Percentiles rank a stretch among this genome's conserved stretches.
Evolutionary conservation across 805 yeast species (phyloP).

Genomic region (Zygosaccharomyces rouxii): DNA sequence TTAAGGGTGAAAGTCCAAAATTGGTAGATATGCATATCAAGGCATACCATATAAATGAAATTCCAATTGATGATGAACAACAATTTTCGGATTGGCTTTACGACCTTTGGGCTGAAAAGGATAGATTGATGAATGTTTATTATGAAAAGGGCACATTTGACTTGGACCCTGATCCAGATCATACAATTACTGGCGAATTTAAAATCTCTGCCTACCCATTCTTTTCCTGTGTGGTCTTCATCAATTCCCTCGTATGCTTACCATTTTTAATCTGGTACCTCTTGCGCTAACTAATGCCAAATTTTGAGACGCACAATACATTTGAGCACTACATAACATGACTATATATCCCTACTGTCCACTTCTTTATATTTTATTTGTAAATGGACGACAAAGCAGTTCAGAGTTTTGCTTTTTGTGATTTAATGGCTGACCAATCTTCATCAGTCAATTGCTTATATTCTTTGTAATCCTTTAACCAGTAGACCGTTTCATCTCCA

Average conservation of each 20-base stretch:
- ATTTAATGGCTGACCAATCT: conserved; percentile 47
- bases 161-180: conserved; percentile 15
- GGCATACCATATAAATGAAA: conserved; percentile 51
- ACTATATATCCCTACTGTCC: neutral
- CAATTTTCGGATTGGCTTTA: conserved; percentile 75
- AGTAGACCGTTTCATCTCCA: conserved; percentile 60
- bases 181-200: conserved; percentile 22
- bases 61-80: conserved; percentile 53
- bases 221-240: conserved; percentile 7
- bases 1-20: conserved; percentile 69
- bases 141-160: conserved; percentile 52
- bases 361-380: neutral
- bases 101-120: conserved; percentile 74
- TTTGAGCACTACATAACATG: neutral
- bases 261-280: conserved; percentile 15
- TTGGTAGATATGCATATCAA: conserved; percentile 61
- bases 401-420: conserved; percentile 28
- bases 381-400: neutral
- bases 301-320: neutral
- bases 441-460: conserved; percentile 55
- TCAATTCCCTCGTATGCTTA: conserved; percentile 14
- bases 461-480: conserved; percentile 50
- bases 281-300: neutral
- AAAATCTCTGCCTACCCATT: conserved; percentile 15
- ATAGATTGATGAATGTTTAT: conserved; percentile 59